Evolutionary conservation across 768 basidiomycete species (phyloP), one percentile per base, ranked within the genome.

Genomic region (Rhizopogon vesiculosus): DNA sequence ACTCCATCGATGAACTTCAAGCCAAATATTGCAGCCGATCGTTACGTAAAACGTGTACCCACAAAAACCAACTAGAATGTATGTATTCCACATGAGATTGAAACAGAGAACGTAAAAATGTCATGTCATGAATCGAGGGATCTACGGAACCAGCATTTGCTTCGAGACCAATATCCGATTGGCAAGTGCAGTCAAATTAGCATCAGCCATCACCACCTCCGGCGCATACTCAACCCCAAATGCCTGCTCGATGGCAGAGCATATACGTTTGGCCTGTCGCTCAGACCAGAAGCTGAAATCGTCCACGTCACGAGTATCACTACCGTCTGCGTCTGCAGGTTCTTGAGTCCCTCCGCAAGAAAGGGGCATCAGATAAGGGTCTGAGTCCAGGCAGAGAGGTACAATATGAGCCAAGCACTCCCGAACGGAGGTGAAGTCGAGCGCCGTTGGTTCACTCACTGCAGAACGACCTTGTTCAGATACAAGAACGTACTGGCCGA

Each of bases 241-340:
- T 31, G 87, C 82, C 67, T 91, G 83, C 61, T 89, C 75, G 56
- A 96, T 84, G 28, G 84, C 86, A 18, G 75, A 72, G 51, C 87
- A 88, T 61, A 99, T 98, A 53, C 92, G 83, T 71, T 86, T 88
- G 54, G 96, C 97, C 69, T 99, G 96, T 42, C 77, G 75, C 62
- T 89, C 87, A 1, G 87, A 87, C 92, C 94, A 96, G 74, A 99
- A 93, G 45, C 83, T 81, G 70, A 99, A 98, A 72, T 98, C 95
- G 65, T 98, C 95, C 1, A 86, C 84, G 64, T 95, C 91, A 44
- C 78, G 83, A 38, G 73, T 71, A 42, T 80, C 77, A 15, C 56
- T 58, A 8, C 41, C 40, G n/a, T 57, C 62, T 42, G 18, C 33
- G 25, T 25, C 54, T 39, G 60, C 39, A 28, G 69, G 64, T 39